Evolutionary conservation across 176 grass and related monocot species (phyloP).

Genomic region (Oryza meridionalis): DNA sequence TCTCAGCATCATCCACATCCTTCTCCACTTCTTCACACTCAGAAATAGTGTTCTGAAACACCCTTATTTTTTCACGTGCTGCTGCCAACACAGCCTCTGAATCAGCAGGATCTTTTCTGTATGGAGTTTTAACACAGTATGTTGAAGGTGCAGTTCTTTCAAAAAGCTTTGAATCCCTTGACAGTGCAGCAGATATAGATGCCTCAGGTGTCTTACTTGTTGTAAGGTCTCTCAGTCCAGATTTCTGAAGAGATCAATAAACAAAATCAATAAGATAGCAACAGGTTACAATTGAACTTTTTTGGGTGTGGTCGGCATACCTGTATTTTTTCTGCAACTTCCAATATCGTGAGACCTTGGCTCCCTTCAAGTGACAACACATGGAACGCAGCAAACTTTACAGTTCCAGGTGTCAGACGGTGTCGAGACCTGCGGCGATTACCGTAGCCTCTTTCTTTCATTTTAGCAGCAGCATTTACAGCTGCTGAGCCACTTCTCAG

Average conservation of each 20-base stretch:
- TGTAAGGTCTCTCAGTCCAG: slow-evolving; percentile 93
- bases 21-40: slow-evolving; percentile 79
- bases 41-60: slow-evolving; percentile 73
- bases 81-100: slow-evolving; percentile 67
- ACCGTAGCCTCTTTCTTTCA: slow-evolving; percentile 90
- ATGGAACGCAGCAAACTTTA: slow-evolving; percentile 99
- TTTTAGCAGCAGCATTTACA: slow-evolving; percentile 77
- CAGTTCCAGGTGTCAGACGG: slow-evolving; percentile 92
- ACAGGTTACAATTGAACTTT: not conserved
- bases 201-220: slow-evolving; percentile 99
- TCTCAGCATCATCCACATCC: slow-evolving; percentile 77
- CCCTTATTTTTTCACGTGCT: slow-evolving; percentile 87
- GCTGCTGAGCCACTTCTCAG: slow-evolving; percentile 81
- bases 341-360: slow-evolving; percentile 82
- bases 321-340: slow-evolving; percentile 98
- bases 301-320: slow-evolving; percentile 42
- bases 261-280: slow-evolving; percentile 27
- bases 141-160: slow-evolving; percentile 94
- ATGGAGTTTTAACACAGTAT: slow-evolving; percentile 87
- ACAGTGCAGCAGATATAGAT: slow-evolving; percentile 94
- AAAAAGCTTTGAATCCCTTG: slow-evolving; percentile 91
- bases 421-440: slow-evolving; percentile 72
- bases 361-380: slow-evolving; percentile 94
- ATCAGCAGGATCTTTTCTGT: slow-evolving; percentile 87
- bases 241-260: slow-evolving; percentile 65